Base-by-base conservation (phyloP, 768 basidiomycete species). In the Hydnum rufescens region DNA sequence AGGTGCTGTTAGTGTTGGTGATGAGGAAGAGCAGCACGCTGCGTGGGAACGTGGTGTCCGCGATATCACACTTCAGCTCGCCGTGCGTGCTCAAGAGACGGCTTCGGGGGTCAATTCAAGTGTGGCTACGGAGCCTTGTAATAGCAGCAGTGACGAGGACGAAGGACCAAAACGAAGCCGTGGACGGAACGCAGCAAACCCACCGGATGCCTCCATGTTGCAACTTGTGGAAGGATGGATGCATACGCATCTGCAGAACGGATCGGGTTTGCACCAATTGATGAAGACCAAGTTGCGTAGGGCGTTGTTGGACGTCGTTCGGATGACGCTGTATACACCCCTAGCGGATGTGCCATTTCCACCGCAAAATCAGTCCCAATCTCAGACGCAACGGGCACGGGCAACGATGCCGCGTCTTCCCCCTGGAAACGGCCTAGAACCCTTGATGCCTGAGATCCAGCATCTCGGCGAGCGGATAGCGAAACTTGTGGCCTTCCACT, bases 61-160 rank as follows among this genome's bases (percentile, higher is more conserved):
- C 55, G 80, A 77, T 57, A 71, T 87, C 54, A 74, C 81, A 19
- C 66, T 89, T 49, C 87, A 90, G 62, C 68, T 89, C 47, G 80
- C 81, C 3, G 74, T 73, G 61, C 75, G 81, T 42, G 82, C 81
- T 22, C 16, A 8, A 13, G 44, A 47, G 25, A 39, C 22, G 22
- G 72, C 69, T 44, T 71, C 75, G 55, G 65, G 70, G 16, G 65
- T 64, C 30, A 48, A 39, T 53, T n/a, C n/a, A n/a, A n/a, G n/a
- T n/a, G n/a, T n/a, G n/a, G 56, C 52, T 32, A 51, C 43, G 26
- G 34, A 22, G 36, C 44, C 8, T 46, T 32, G 6, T 31, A 50
- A 28, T 55, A 42, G 6, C 57, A 52, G 44, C 49, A 43, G 29
- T 30, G 55, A 51, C 8, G 32, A 44, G 30, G 50, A 42, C 8